Conservation (phyloP, 2,329 filamentous ascomycete species). For the Trichoderma sp. region DNA sequence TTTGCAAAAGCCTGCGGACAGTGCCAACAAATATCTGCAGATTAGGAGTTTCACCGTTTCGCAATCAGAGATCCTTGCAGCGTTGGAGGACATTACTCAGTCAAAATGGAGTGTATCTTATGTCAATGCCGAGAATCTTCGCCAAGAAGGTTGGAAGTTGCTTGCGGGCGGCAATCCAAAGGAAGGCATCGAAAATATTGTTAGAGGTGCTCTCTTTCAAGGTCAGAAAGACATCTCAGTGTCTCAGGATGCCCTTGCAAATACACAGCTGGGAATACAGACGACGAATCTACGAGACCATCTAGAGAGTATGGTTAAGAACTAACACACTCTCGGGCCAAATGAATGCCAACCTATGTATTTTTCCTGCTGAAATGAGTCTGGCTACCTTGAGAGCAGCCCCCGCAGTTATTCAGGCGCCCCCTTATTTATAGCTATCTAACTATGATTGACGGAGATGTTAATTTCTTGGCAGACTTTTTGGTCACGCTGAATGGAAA, state of each 20-base stretch:
- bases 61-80: not conserved
- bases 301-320: not conserved
- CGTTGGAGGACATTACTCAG: not conserved
- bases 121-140: not conserved
- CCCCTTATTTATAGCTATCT: too few species aligned
- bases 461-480: too few species aligned
- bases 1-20: not conserved
- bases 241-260: not conserved
- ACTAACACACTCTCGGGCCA: not conserved
- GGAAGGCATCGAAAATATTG: not conserved
- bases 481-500: too few species aligned
- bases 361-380: not conserved
- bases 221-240: not conserved
- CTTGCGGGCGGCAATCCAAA: not conserved
- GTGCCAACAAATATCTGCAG: not conserved
- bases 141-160: not conserved
- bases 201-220: not conserved
- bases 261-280: not conserved
- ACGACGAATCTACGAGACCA: not conserved
- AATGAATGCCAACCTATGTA: not conserved
- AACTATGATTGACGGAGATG: too few species aligned
- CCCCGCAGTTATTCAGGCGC: too few species aligned
- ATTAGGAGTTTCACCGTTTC: not conserved
- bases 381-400: not conserved
- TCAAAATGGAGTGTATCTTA: not conserved